These are phyloP conservation scores for Colletotrichum eleusines DNA, from an alignment of 2,329 filamentous ascomycete species.

Conservation along the genomic window DNA sequence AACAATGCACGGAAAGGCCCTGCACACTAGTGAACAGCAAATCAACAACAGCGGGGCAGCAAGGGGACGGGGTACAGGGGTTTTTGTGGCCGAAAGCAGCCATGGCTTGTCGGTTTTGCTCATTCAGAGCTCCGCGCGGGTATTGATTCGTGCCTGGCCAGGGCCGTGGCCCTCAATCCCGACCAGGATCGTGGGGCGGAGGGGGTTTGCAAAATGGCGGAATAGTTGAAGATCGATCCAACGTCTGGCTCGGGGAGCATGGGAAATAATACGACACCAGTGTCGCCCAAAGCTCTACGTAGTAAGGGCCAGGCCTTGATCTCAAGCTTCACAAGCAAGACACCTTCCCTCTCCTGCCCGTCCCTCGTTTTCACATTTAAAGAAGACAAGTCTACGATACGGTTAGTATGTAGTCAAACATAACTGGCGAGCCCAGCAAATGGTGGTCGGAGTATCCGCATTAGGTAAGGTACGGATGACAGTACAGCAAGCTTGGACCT, in stretches of 20 bases:
- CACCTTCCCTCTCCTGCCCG: neutral
- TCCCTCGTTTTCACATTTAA: neutral
- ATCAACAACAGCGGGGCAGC: neutral
- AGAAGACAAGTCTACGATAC: neutral
- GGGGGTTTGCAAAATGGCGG: neutral
- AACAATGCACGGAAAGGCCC: neutral
- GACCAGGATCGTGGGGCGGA: neutral
- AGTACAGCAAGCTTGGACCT: neutral
- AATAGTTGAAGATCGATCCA: neutral
- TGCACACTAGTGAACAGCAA: neutral
- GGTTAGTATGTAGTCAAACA: neutral
- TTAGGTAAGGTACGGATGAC: neutral
- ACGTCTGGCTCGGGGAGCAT: neutral
- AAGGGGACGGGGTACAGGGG: neutral
- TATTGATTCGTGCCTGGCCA: conserved; percentile 38
- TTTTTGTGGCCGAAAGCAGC: neutral
- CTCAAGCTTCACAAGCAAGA: neutral
- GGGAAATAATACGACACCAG: neutral
- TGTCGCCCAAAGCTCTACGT: neutral
- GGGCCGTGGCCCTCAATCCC: conserved; percentile 5
- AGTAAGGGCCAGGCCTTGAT: neutral
- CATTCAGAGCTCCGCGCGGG: conserved; percentile 34
- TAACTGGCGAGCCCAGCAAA: neutral
- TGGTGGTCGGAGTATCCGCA: conserved; percentile 15
- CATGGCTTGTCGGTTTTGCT: conserved; percentile 33